Base-by-base conservation (phyloP, 2,329 filamentous ascomycete genomes). In the Talaromyces islandicus region DNA sequence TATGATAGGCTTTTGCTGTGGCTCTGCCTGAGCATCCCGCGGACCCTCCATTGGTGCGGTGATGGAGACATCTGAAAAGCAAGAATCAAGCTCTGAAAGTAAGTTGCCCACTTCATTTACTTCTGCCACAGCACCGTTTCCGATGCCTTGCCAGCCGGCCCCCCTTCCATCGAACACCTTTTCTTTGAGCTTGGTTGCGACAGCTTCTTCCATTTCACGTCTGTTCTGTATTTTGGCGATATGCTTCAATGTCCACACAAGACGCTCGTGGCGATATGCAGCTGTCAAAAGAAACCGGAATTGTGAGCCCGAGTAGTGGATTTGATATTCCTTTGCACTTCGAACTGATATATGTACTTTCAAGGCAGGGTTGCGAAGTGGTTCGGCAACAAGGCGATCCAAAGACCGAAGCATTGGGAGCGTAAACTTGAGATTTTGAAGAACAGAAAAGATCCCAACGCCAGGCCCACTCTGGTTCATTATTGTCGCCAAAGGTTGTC, bases 61-160 rank as follows among this genome's bases (percentile, higher is more conserved):
- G 29, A 57, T n/a, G 14, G 46, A 53, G 48, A 62, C 57, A 56
- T 58, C 59, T 19, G 58, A 52, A 21, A 75, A 64, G 58, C 67
- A 73, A 54, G 64, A 65, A 56, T 75, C 68, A 29, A 76, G 65
- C 58, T 69, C 66, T 25, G 59, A 61, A 50, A 78, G 58, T 19
- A 77, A 66, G 54, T 69, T 69, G 27, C 67, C 69, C 19, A 75
- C 65, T 56, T 70, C 70, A 30, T 69, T 68, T 35, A 68, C 64
- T 25, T 69, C 66, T 12, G 73, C 70, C 32, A 76, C 67, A 32
- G 69, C 73, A 17, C 75, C 75, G 60, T 70, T 72, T 11, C 71
- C 74, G 14, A 77, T 65, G 12, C 75, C 75, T 52, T 68, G 70
- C 75, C 75, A 78, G 5, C 75, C 74, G 55, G 74, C 64, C 38